A percentile compares a stretch with the other conserved stretches of the same genome.
Conservation (phyloP, 2,329 filamentous ascomycete species). For the Didymella segeticola region DNA sequence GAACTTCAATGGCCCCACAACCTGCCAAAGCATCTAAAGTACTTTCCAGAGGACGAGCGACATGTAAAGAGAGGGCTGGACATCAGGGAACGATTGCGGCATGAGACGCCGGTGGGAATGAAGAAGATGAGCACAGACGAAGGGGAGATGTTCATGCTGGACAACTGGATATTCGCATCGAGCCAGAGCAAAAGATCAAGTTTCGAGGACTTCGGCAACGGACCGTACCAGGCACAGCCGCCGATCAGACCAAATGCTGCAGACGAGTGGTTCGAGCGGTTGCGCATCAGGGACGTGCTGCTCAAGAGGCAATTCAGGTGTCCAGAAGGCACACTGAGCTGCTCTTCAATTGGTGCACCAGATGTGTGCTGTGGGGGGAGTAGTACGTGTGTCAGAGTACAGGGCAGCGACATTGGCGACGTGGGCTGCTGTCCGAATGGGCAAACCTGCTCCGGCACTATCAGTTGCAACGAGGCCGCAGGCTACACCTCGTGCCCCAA, state of each 20-base stretch:
- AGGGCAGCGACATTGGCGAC: conserved; percentile 65
- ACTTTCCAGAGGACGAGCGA: conserved; percentile 56
- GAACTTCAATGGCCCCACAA: conserved; percentile 56
- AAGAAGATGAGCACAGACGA: conserved; percentile 75
- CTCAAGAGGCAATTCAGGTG: conserved; percentile 68
- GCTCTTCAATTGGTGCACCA: conserved; percentile 67
- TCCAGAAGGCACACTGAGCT: conserved; percentile 70
- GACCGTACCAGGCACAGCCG: conserved; percentile 30
- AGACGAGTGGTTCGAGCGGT: conserved; percentile 47
- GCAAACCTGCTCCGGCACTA: conserved; percentile 66
- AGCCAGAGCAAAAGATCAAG: conserved; percentile 23
- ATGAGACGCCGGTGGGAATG: conserved; percentile 65
- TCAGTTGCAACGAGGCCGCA: conserved; percentile 65
- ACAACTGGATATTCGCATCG: conserved; percentile 64
- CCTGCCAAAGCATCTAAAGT: conserved; percentile 54
- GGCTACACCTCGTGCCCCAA: conserved; percentile 71
- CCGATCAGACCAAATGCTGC: conserved; percentile 38
- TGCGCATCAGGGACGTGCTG: conserved; percentile 45
- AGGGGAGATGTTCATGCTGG: conserved; percentile 75
- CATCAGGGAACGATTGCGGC: conserved; percentile 48
- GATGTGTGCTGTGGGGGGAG: conserved; percentile 75
- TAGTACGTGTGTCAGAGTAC: conserved; percentile 65
- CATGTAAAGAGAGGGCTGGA: conserved; percentile 52
- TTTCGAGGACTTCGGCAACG: conserved; percentile 23
- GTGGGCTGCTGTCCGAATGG: conserved; percentile 79